Evolutionary conservation across 176 grass and related monocot species (phyloP), one percentile per base, ranked within the genome.

Genomic region (Cenchrus purpureus): DNA sequence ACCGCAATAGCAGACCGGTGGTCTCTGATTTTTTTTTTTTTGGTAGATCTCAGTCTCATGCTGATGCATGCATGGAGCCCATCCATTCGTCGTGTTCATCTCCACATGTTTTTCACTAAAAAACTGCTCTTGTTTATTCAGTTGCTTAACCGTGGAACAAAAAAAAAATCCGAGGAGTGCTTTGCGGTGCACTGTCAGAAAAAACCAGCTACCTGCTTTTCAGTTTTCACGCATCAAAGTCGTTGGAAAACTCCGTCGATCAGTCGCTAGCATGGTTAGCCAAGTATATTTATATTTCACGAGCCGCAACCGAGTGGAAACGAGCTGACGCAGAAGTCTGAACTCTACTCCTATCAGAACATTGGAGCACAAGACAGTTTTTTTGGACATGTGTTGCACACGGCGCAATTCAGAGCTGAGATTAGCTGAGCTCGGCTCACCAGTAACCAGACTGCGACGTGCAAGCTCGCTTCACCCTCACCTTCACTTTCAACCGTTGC

Each of bases 291-390:
- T 22, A 8, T 69, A 65, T 73, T 46, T 72, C 57, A 83, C 59
- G 73, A 44, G 79, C 61, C 42, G 67, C 42, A 68, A 51, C 63
- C 62, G 48, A 76, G 44, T 76, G 84, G 42, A 74, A 83, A 79
- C 59, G 19, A 67, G 70, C 67, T 83, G 89, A 90, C n/a, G 84
- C 44, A 10, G 49, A 87, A 87, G 75, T 87, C 61, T 87, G 44
- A 83, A 79, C 80, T 83, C 53, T 16, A 66, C 11, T 62, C 3
- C 59, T 6, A 12, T 37, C 46, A n/a, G 31, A 90, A 50, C 67
- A 67, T 73, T 54, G 34, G 48, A 71, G 48, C 49, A 2, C 14
- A 90, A 86, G 72, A 43, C 10, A 82, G 65, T 51, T 62, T 34
- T 76, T 64, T 54, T 10, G 31, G 48, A 65, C 89, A 87, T 75